Percentiles rank a stretch among this genome's conserved stretches.
Evolutionary conservation across 2,329 filamentous ascomycete genomes (phyloP).

Genomic region (Phoma herbarum): DNA sequence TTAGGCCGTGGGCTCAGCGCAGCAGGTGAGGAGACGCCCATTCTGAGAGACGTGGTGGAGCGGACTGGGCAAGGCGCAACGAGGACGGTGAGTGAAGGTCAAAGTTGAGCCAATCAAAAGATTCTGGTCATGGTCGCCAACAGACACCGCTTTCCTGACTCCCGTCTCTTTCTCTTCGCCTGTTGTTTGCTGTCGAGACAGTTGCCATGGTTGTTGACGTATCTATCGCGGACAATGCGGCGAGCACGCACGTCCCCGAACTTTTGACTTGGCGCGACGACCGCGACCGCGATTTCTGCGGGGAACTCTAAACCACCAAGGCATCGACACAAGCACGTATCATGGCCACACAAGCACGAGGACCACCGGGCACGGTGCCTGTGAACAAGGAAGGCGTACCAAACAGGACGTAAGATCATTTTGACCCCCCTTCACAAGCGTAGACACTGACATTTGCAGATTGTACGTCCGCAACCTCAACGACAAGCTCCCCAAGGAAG

Average conservation of each 20-base stretch:
- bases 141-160: background rate
- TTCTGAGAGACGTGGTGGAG: slow-evolving; percentile 19
- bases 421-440: background rate
- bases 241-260: slow-evolving; percentile 31
- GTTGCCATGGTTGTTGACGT: slow-evolving; percentile 15
- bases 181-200: background rate
- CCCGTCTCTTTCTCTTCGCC: slow-evolving; percentile 9
- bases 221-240: slow-evolving; percentile 18
- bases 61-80: slow-evolving; percentile 15
- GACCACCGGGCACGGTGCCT: slow-evolving; percentile 35
- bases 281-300: slow-evolving; percentile 34
- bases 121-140: background rate
- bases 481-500: slow-evolving; percentile 87
- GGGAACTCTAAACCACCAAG: slow-evolving; percentile 32
- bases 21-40: slow-evolving; percentile 37
- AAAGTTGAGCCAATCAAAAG: background rate
- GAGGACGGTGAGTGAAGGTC: background rate
- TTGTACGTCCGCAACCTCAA: slow-evolving; percentile 91
- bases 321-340: slow-evolving; percentile 9
- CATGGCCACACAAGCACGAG: slow-evolving; percentile 41
- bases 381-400: slow-evolving; percentile 33
- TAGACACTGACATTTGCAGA: slow-evolving; percentile 55
- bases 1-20: slow-evolving; percentile 42
- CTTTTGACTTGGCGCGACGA: slow-evolving; percentile 30
- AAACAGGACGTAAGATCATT: slow-evolving; percentile 46